These are phyloP conservation scores for Lasiodiplodia theobromae DNA, from an alignment of 2,329 filamentous ascomycete genomes.

Conservation along the genomic window DNA sequence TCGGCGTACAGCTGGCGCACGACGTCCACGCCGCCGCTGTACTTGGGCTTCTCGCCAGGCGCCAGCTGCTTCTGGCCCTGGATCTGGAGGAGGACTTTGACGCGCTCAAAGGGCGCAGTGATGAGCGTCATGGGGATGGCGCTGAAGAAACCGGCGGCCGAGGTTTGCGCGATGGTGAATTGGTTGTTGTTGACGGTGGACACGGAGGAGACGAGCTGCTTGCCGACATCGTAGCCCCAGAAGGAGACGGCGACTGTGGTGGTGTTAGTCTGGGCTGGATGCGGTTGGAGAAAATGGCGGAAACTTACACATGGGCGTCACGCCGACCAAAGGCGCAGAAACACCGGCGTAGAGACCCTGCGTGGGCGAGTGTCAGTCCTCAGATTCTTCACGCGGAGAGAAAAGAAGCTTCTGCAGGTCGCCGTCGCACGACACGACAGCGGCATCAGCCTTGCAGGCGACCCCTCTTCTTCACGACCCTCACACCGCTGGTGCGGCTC, in stretches of 20 bases:
- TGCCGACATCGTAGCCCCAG: conserved; percentile 94
- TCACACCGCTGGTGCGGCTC: background rate
- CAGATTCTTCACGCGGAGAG: background rate
- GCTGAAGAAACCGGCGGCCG: conserved; percentile 89
- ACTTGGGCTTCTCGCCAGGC: conserved; percentile 91
- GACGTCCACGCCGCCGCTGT: conserved; percentile 86
- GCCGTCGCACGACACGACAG: conserved; percentile 13
- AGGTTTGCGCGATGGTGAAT: conserved; percentile 86
- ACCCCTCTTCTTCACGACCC: background rate
- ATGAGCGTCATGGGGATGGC: conserved; percentile 97
- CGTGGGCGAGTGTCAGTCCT: conserved; percentile 12
- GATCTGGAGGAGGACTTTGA: conserved; percentile 98
- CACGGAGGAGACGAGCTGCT: conserved; percentile 77
- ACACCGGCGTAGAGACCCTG: conserved; percentile 96
- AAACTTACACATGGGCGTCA: conserved; percentile 96
- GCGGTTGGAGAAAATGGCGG: no score
- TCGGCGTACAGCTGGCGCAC: conserved; percentile 92
- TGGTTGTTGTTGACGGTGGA: conserved; percentile 72
- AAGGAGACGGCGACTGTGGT: conserved; percentile 69
- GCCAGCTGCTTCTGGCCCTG: conserved; percentile 87
- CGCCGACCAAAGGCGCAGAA: conserved; percentile 89
- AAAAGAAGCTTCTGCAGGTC: background rate
- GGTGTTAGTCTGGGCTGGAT: conserved; percentile 31
- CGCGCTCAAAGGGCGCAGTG: conserved; percentile 98
- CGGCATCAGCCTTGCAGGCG: conserved; percentile 4